Percentiles rank a stretch among this genome's conserved stretches.
These are phyloP conservation scores for Penicillium digitatum DNA, from an alignment of 2,329 filamentous ascomycete genomes.

Conservation along the genomic window DNA sequence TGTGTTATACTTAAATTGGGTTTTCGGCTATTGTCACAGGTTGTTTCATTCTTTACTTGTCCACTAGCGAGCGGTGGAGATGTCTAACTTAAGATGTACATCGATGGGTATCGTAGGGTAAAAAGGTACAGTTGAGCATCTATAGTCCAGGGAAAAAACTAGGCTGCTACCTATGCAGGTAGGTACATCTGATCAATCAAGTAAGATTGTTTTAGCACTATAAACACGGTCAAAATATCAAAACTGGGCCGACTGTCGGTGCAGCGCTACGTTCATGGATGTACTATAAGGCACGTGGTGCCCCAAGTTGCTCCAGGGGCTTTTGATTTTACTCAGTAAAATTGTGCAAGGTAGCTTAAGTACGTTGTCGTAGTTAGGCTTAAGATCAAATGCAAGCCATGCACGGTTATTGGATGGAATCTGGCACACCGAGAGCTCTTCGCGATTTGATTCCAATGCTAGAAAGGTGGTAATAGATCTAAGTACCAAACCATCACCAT, in stretches of 20 bases:
- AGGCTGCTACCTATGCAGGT: not conserved
- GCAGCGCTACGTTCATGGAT: too few species aligned
- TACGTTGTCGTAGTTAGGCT: not conserved
- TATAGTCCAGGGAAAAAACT: not conserved
- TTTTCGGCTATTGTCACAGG: not conserved
- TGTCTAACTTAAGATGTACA: not conserved
- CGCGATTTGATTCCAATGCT: not conserved
- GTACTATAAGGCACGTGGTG: not conserved
- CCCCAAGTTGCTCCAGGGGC: not conserved
- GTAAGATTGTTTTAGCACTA: not conserved
- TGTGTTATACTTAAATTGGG: not conserved
- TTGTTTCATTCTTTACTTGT: not conserved
- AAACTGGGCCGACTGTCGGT: not conserved
- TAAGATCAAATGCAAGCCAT: not conserved
- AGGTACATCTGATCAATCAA: not conserved
- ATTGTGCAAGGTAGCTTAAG: not conserved
- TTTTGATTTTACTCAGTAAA: not conserved
- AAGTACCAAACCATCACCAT: not conserved
- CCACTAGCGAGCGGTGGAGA: not conserved
- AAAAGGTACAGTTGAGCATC: not conserved
- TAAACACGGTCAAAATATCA: not conserved
- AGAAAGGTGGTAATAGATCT: not conserved
- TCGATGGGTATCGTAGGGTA: not conserved
- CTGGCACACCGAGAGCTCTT: not conserved
- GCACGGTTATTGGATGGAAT: not conserved